A percentile compares a stretch with the other conserved stretches of the same genome.
Conservation (phyloP, 179 eudicot species). For the Spergularia azorica region DNA sequence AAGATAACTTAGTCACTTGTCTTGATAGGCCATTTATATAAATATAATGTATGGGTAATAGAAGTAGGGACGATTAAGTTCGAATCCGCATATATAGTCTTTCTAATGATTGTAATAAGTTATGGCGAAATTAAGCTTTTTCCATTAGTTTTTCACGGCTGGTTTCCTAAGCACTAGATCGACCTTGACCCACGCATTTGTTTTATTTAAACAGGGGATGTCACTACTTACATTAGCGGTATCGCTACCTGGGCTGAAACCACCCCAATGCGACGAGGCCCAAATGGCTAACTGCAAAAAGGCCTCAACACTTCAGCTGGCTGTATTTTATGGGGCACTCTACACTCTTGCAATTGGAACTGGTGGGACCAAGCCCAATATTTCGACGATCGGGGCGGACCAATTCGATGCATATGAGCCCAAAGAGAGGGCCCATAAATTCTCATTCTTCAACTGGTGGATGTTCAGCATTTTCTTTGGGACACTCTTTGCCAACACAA, state of each 20-base stretch:
- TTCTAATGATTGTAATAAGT: too few species aligned
- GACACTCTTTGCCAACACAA: slow-evolving; percentile 70
- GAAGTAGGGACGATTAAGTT: too few species aligned
- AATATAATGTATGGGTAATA: too few species aligned
- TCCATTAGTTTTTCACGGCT: too few species aligned
- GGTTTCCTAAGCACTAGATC: too few species aligned
- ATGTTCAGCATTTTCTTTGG: slow-evolving; percentile 80
- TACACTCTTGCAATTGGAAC: slow-evolving; percentile 73
- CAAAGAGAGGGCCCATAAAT: slow-evolving; percentile 68
- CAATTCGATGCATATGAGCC: slow-evolving; percentile 81
- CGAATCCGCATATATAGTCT: too few species aligned
- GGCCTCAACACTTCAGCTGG: slow-evolving; percentile 54
- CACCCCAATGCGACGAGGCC: slow-evolving; percentile 50
- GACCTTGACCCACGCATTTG: too few species aligned
- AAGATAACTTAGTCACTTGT: too few species aligned
- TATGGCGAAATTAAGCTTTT: too few species aligned
- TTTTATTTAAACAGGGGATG: slow-evolving; percentile 56
- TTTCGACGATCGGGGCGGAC: slow-evolving; percentile 81
- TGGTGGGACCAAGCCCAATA: slow-evolving; percentile 85
- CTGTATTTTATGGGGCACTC: slow-evolving; percentile 61
- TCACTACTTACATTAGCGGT: slow-evolving; percentile 63
- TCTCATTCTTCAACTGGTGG: slow-evolving; percentile 91
- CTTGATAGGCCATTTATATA: too few species aligned
- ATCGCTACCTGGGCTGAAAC: slow-evolving; percentile 62
- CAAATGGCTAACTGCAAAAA: slow-evolving; percentile 27